Conservation (phyloP, 1,139 yeast species). For the Suhomyces choctaworum region DNA sequence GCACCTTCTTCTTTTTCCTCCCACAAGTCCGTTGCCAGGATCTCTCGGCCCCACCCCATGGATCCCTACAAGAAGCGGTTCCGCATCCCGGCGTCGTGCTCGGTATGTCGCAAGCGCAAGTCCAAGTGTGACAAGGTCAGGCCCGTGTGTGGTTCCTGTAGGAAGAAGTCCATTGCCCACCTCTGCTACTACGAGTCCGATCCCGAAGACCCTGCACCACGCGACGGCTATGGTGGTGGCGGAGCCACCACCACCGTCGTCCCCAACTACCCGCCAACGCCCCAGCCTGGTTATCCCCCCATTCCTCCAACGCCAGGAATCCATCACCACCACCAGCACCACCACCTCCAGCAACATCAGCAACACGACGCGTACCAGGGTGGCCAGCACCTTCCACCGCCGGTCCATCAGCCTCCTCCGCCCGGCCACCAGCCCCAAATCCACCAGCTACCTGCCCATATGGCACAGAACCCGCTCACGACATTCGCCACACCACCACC, state of each 20-base stretch:
- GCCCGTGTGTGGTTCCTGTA: conserved; percentile 75
- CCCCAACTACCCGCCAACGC: too few species aligned
- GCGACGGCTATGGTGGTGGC: neutral
- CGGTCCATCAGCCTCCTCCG: neutral
- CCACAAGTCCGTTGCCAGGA: too few species aligned
- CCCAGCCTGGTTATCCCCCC: neutral
- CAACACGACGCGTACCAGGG: neutral
- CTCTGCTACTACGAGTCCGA: conserved; percentile 61
- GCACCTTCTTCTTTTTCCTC: too few species aligned
- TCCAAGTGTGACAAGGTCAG: conserved; percentile 59
- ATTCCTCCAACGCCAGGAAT: conserved; percentile 1
- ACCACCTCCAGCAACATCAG: conserved; percentile 2
- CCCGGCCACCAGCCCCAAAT: too few species aligned
- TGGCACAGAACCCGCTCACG: neutral
- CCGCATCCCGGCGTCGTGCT: conserved; percentile 47
- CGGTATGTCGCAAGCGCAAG: conserved; percentile 49
- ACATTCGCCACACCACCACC: neutral
- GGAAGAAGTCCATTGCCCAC: conserved; percentile 71
- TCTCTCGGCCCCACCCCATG: conserved; percentile 1
- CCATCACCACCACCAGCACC: conserved; percentile 2
- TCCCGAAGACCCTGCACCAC: conserved; percentile 6
- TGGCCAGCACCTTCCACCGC: neutral
- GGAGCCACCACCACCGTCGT: neutral
- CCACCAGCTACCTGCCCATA: neutral
- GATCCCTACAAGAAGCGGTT: conserved; percentile 39